Percentiles rank a stretch among this genome's conserved stretches.
These are phyloP conservation scores for Halteria grandinella DNA, from an alignment of 73 alveolate genomes.

Conservation along the genomic window DNA sequence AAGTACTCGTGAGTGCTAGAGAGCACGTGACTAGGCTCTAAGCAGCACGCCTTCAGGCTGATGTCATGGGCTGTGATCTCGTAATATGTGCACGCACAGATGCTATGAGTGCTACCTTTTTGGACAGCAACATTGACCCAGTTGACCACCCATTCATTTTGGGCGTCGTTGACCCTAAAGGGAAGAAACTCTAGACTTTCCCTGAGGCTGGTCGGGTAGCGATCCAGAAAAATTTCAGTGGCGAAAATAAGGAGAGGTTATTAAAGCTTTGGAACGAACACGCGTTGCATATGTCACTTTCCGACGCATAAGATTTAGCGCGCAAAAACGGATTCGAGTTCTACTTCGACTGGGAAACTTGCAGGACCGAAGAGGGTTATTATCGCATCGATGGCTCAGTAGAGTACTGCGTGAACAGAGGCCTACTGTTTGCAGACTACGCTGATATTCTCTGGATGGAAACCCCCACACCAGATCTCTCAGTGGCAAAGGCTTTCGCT, in stretches of 20 bases:
- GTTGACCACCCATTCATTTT: constrained; percentile 86
- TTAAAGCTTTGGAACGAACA: constrained; percentile 64
- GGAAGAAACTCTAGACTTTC: constrained; percentile 59
- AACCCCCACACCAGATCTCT: constrained; percentile 92
- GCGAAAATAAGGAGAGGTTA: constrained; percentile 65
- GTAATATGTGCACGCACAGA: constrained; percentile 94
- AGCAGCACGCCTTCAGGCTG: constrained; percentile 92
- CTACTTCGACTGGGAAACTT: constrained; percentile 92
- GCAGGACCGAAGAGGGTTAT: constrained; percentile 92
- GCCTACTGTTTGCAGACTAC: constrained; percentile 72
- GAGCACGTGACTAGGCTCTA: constrained; percentile 85
- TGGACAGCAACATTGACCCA: constrained; percentile 84
- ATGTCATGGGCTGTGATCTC: constrained; percentile 86
- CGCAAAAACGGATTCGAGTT: constrained; percentile 72
- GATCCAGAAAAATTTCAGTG: constrained; percentile 67
- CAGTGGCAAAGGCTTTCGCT: constrained; percentile 87
- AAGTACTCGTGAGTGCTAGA: constrained; percentile 86
- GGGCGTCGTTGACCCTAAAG: constrained; percentile 72
- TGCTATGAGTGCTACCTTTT: constrained; percentile 88
- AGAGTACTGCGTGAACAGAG: constrained; percentile 89
- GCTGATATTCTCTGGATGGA: constrained; percentile 96
- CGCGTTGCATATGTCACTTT: constrained; percentile 65
- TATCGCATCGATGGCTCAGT: constrained; percentile 84
- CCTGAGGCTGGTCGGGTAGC: constrained; percentile 80
- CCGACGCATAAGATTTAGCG: constrained; percentile 78